Evolutionary conservation across 257 asterid genomes (phyloP).

Genomic region (Misopates orontium): DNA sequence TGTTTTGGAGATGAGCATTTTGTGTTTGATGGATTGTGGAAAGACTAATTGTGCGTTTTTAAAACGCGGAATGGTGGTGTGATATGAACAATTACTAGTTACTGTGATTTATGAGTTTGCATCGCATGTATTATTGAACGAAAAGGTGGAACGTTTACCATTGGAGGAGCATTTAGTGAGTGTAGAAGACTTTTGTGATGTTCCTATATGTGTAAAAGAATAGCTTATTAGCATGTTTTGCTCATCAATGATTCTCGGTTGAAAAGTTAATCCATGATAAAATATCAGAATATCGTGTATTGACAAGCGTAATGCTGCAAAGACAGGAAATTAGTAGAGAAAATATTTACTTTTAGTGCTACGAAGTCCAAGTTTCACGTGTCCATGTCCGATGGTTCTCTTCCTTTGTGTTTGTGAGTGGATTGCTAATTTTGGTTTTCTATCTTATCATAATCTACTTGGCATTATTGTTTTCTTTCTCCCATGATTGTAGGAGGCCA

Average conservation of each 20-base stretch:
- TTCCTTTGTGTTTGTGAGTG: neutral
- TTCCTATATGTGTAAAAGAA: neutral
- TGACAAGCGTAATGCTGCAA: conserved; percentile 13
- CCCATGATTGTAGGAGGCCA: conserved; percentile 63
- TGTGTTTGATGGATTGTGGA: neutral
- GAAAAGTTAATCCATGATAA: conserved; percentile 4
- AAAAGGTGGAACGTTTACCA: too few relatives aligned
- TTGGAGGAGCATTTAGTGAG: neutral
- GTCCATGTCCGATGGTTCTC: conserved; percentile 8
- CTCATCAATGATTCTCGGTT: conserved; percentile 5
- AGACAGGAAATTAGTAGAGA: neutral
- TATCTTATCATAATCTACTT: neutral
- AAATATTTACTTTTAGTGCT: conserved; percentile 1
- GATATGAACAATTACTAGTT: too few relatives aligned
- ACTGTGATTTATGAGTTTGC: too few relatives aligned
- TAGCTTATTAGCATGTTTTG: neutral
- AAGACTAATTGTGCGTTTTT: neutral
- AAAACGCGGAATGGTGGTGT: too few relatives aligned
- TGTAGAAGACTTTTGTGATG: conserved; percentile 1
- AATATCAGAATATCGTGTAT: neutral
- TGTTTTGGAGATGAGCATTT: neutral
- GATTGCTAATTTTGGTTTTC: conserved; percentile 9
- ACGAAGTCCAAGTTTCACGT: neutral
- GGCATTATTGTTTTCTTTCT: conserved; percentile 17
- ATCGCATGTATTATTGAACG: too few relatives aligned